Evolutionary conservation across 192 early-diverging fungal genomes (phyloP).

Genomic region (Pilobolus umbonatus): DNA sequence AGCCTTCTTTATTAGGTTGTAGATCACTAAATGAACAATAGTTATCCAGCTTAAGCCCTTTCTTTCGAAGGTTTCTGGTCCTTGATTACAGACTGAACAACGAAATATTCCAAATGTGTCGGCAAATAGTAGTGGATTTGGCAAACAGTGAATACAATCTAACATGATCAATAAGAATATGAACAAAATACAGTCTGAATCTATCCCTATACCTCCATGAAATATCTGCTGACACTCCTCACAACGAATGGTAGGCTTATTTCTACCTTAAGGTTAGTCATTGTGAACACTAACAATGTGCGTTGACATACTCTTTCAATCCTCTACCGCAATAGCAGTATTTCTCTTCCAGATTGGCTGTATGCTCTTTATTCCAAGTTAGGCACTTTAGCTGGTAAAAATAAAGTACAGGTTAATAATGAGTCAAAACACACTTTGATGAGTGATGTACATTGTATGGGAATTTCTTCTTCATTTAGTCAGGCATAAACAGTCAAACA

Average conservation of each 20-base stretch:
- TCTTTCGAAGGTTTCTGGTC: slow-evolving; percentile 62
- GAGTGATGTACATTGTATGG: slow-evolving; percentile 5
- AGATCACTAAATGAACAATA: slow-evolving; percentile 71
- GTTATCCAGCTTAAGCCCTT: slow-evolving; percentile 61
- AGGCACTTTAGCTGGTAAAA: slow-evolving; percentile 20
- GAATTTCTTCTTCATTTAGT: slow-evolving; percentile 4
- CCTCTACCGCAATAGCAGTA: slow-evolving; percentile 83
- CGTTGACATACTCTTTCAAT: slow-evolving; percentile 43
- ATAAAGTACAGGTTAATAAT: neutral
- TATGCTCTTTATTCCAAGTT: slow-evolving; percentile 47
- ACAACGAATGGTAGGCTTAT: slow-evolving; percentile 68
- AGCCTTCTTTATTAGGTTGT: slow-evolving; percentile 53
- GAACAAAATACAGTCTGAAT: neutral
- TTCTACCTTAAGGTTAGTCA: slow-evolving; percentile 24
- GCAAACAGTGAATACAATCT: slow-evolving; percentile 61
- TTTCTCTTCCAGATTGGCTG: slow-evolving; percentile 54
- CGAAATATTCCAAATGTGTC: slow-evolving; percentile 73
- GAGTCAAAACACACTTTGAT: neutral
- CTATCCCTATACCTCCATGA: slow-evolving; percentile 56
- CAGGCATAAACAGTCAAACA: neutral
- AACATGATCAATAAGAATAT: neutral
- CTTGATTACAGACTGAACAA: slow-evolving; percentile 68
- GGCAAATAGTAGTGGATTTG: slow-evolving; percentile 56
- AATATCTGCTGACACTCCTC: slow-evolving; percentile 63
- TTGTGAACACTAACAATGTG: neutral